A percentile compares a stretch with the other conserved stretches of the same genome.
Evolutionary conservation across 805 yeast genomes (phyloP).

Genomic region (Metschnikowia chrysomelidarum): DNA sequence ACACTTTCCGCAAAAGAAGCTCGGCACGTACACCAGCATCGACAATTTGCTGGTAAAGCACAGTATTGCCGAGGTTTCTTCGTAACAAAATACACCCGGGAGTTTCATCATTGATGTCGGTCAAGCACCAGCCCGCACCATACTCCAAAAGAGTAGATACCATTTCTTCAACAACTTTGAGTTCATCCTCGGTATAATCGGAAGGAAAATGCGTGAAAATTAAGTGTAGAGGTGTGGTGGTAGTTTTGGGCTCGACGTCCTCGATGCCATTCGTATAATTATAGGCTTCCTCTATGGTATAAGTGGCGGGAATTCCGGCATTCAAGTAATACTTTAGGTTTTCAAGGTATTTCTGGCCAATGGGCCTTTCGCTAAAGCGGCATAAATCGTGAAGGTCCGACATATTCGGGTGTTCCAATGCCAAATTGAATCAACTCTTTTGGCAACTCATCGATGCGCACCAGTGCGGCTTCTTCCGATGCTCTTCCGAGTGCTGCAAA

Average conservation of each 20-base stretch:
- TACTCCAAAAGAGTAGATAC: constrained; percentile 67
- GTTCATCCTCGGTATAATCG: constrained; percentile 44
- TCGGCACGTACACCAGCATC: constrained; percentile 93
- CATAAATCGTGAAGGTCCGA: constrained; percentile 72
- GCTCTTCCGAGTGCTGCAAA: too few species aligned
- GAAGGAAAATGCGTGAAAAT: constrained; percentile 56
- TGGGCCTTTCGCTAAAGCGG: constrained; percentile 48
- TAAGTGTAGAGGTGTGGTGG: constrained; percentile 79
- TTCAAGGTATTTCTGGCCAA: constrained; percentile 43
- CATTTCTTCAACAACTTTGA: constrained; percentile 46
- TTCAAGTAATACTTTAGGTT: constrained; percentile 47
- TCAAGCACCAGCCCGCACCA: constrained; percentile 91
- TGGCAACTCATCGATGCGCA: too few species aligned
- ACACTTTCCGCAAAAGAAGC: constrained; percentile 67
- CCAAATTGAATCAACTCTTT: too few species aligned
- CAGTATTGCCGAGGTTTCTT: constrained; percentile 40
- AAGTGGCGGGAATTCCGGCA: constrained; percentile 78
- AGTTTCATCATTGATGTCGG: constrained; percentile 69
- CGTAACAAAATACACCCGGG: constrained; percentile 79
- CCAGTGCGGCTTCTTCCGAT: too few species aligned
- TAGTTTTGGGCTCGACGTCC: constrained; percentile 32
- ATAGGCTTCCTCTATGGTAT: constrained; percentile 74
- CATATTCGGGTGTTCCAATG: too few species aligned
- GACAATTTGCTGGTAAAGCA: constrained; percentile 52
- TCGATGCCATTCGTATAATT: constrained; percentile 48